These are phyloP conservation scores for Eimeria acervulina DNA, from an alignment of 169 alveolate genomes.

Conservation along the genomic window DNA sequence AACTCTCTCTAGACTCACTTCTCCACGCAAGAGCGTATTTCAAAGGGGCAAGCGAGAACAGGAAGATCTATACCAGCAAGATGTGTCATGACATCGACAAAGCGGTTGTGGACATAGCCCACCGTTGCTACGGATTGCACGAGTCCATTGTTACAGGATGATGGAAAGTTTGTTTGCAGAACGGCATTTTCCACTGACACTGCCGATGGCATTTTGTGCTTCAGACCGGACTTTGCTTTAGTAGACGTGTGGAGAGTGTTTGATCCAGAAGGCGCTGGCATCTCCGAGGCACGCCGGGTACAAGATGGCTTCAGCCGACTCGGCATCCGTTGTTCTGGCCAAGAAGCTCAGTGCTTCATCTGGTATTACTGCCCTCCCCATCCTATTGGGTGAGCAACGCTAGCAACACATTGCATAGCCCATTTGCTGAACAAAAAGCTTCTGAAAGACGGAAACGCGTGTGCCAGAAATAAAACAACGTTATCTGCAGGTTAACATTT, in stretches of 20 bases:
- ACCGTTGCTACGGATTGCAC: background rate
- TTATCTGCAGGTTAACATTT: slow-evolving; percentile 41
- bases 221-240: slow-evolving; percentile 69
- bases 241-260: slow-evolving; percentile 75
- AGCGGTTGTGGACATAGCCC: background rate
- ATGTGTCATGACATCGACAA: background rate
- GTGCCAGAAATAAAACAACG: background rate
- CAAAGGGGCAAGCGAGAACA: background rate
- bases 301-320: slow-evolving; percentile 66
- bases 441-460: background rate
- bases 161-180: background rate
- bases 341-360: slow-evolving; percentile 71
- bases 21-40: background rate
- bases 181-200: background rate
- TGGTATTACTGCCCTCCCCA: slow-evolving; percentile 76
- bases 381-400: slow-evolving; percentile 28
- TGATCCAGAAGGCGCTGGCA: slow-evolving; percentile 68
- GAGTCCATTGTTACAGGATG: background rate
- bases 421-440: background rate
- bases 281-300: slow-evolving; percentile 64
- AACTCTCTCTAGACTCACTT: background rate
- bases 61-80: background rate
- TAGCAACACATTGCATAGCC: background rate
- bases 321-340: slow-evolving; percentile 69
- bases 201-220: background rate